Base-by-base conservation (phyloP, 2,329 filamentous ascomycete species). In the Cladosporium phlei region DNA sequence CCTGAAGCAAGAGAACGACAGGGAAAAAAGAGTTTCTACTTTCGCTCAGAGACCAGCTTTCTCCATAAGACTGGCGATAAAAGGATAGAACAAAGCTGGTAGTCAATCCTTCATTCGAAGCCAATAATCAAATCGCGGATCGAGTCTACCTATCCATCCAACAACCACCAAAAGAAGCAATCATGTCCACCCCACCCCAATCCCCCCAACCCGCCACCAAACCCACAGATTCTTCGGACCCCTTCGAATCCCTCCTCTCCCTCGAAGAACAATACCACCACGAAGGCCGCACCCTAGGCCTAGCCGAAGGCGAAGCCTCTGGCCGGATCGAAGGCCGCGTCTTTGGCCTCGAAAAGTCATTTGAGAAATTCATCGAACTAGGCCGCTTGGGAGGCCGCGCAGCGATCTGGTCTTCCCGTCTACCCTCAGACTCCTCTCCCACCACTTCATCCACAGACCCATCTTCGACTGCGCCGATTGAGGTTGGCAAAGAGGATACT, bases 261-360 rank as follows among this genome's bases (percentile, higher is more conserved):
- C 68, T 84, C 22, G 80, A 84, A 69, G 76, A 82, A 50, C 66
- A 72, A 47, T 95, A 91, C 71, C 95, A 96, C 71, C 73, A 79
- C 34, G 81, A 91, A 66, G 93, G 93, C 49, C 91, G 89, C 71
- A 66, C 74, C 5, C 77, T 88, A 46, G 93, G 93, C 33, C 66
- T 80, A 38, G 70, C 75, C 30, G 91, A 95, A 67, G 93, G 93
- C 50, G 73, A 80, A 30, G 76, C 77, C 49, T 84, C 87, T 24
- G 93, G 93, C 29, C 82, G 83, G 48, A 81, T 88, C 54, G 93
- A 98, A 74, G 93, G 93, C 51, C 86, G 89, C 42, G 80, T 88
- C 16, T 88, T 97, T 62, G 93, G 91, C 1, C 79, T 97, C 32
- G 86, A 94, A 64, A 93, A 90, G 54, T 91, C 90, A 0, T 97